Evolutionary conservation across 1,284 basidiomycete genomes (phyloP).

Genomic region (Cystobasidiaceae sp.): DNA sequence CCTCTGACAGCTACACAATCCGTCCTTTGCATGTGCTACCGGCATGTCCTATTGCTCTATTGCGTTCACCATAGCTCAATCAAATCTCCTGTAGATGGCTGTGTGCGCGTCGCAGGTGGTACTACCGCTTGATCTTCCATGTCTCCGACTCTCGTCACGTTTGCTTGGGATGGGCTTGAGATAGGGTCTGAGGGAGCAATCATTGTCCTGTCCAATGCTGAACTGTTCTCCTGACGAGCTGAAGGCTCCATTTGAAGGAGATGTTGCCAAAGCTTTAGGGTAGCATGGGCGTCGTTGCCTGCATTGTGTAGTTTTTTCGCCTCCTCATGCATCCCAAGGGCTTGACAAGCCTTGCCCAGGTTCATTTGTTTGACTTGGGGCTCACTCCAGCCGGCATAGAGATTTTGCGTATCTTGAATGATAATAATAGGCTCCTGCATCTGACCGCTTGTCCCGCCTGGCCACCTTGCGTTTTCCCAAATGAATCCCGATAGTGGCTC

Average conservation of each 20-base stretch:
- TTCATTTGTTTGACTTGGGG: slow-evolving; percentile 26
- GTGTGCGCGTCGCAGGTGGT: too few relatives aligned
- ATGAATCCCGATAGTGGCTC: background rate
- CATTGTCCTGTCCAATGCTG: too few relatives aligned
- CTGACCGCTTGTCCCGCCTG: background rate
- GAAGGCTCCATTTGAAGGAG: slow-evolving; percentile 18
- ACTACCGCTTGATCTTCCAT: too few relatives aligned
- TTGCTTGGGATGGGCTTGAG: too few relatives aligned
- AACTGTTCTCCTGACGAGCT: background rate
- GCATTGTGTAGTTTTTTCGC: slow-evolving; percentile 66
- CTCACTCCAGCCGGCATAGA: slow-evolving; percentile 28
- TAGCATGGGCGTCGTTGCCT: slow-evolving; percentile 64
- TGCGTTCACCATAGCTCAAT: slow-evolving; percentile 1
- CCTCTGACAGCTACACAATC: too few relatives aligned
- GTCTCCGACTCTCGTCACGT: too few relatives aligned
- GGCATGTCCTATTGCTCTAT: too few relatives aligned
- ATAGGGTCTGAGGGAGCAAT: too few relatives aligned
- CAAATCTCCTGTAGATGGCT: too few relatives aligned
- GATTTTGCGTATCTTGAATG: slow-evolving; percentile 28
- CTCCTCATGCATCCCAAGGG: slow-evolving; percentile 1
- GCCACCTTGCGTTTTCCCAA: background rate
- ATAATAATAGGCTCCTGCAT: background rate
- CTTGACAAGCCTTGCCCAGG: slow-evolving; percentile 18
- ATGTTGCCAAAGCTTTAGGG: slow-evolving; percentile 29
- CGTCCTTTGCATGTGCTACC: too few relatives aligned